Evolutionary conservation across 2,329 filamentous ascomycete genomes (phyloP), one percentile per base, ranked within the genome.

Genomic region (Aspergillus awamori): DNA sequence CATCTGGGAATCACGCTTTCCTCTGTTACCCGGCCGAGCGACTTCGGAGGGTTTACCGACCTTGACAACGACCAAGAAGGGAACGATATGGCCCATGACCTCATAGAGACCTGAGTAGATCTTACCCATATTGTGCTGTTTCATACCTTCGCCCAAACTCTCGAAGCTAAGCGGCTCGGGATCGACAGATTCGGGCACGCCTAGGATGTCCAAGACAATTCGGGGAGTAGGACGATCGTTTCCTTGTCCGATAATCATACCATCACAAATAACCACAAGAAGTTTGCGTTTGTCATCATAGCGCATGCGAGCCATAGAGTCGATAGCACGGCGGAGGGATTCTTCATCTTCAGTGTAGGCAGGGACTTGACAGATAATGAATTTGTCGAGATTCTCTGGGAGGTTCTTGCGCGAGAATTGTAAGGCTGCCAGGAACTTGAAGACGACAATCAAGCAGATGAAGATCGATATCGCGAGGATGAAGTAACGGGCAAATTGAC

Each of bases 111-210:
- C 95, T 20, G 95, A 97, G 80, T 99, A 99, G 66, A 97, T 88
- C 79, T 99, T 99, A 77, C 91, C 95, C 94, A 98, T 98, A 78
- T 99, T 99, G 83, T 98, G 95, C 77, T 98, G 95, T 81, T 96
- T 97, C 80, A 90, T 87, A 74, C 95, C 95, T 79, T 98, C 94
- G 61, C 95, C 95, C 38, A 99, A 86, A 73, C 92, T 94, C 76
- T 99, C 94, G 70, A 99, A 99, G 83, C 93, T 97, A 60, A 99
- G 84, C 2, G 95, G 92, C 75, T 98, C 94, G 0, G 96, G 95
- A 72, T 99, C 94, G 15, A 97, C 91, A 2, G 89, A 91, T 69
- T 97, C 93, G 1, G 93, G 90, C 30, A 99, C 95, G 65, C 95
- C 95, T 5, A 99, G 84, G 82, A 99, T 99, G 72, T 99, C 95